These are phyloP conservation scores for Candida vartiovaarae DNA, from an alignment of 805 yeast species.

Conservation along the genomic window DNA sequence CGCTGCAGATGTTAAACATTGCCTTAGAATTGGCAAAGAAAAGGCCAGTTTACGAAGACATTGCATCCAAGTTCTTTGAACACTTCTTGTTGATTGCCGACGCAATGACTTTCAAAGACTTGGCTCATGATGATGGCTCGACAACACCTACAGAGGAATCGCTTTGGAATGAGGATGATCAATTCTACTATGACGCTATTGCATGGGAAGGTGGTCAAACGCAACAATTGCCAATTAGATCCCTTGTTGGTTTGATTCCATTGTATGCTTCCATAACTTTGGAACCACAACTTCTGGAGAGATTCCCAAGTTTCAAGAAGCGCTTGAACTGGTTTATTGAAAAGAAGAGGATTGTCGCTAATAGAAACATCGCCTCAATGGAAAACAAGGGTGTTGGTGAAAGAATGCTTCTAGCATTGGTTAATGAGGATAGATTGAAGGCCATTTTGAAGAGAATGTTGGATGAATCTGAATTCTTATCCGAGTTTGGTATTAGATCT, in stretches of 20 bases:
- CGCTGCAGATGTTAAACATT: slow-evolving; percentile 85
- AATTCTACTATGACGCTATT: slow-evolving; percentile 87
- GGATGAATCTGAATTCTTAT: slow-evolving; percentile 80
- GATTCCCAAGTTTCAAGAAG: slow-evolving; percentile 76
- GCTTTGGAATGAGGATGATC: slow-evolving; percentile 84
- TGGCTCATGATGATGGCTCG: slow-evolving; percentile 18
- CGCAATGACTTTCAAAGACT: slow-evolving; percentile 69
- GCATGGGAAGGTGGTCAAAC: slow-evolving; percentile 66
- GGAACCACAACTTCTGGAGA: slow-evolving; percentile 73
- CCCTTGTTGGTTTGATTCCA: slow-evolving; percentile 88
- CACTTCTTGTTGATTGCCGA: slow-evolving; percentile 88
- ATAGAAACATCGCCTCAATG: slow-evolving; percentile 84
- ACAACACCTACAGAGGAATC: slow-evolving; percentile 47
- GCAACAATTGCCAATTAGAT: slow-evolving; percentile 74
- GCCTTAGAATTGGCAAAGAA: slow-evolving; percentile 84
- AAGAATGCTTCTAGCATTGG: slow-evolving; percentile 70
- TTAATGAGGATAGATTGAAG: slow-evolving; percentile 68
- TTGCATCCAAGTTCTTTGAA: slow-evolving; percentile 91
- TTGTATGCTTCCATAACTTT: slow-evolving; percentile 82
- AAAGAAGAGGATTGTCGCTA: slow-evolving; percentile 61
- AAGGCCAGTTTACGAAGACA: slow-evolving; percentile 82
- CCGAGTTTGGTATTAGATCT: slow-evolving; percentile 82
- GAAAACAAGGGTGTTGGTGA: slow-evolving; percentile 70
- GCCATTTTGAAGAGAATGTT: slow-evolving; percentile 74
- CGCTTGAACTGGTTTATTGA: slow-evolving; percentile 79